Percentiles rank a stretch among this genome's conserved stretches.
These are phyloP conservation scores for Leucocoprinus leucothites DNA, from an alignment of 768 basidiomycete genomes.

Conservation along the genomic window DNA sequence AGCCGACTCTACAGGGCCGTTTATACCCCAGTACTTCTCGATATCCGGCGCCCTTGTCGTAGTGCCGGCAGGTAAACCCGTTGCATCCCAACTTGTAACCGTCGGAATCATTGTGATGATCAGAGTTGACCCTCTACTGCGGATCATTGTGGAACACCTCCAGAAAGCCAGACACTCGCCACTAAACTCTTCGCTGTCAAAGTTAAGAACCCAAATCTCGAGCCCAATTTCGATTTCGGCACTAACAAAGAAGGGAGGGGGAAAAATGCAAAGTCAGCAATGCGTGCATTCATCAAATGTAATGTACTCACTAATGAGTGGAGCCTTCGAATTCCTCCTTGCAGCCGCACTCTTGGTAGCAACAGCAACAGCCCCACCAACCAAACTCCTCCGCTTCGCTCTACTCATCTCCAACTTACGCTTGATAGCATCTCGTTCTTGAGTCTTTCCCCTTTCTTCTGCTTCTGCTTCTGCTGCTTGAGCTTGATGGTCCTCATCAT, in stretches of 20 bases:
- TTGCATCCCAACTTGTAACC: no score
- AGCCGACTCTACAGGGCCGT: no score
- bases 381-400: conserved; percentile 69
- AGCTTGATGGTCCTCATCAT: conserved; percentile 24
- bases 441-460: conserved; percentile 32
- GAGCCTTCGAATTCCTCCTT: conserved; percentile 35
- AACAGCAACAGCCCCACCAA: conserved; percentile 42
- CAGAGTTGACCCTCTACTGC: no score
- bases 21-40: no score
- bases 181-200: conserved; percentile 75
- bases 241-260: no score
- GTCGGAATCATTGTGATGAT: no score
- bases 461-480: conserved; percentile 26
- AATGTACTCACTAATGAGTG: conserved; percentile 19
- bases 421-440: conserved; percentile 53
- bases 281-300: background rate
- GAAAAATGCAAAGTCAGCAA: conserved; percentile 7
- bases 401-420: conserved; percentile 65
- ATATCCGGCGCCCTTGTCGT: no score
- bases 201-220: conserved; percentile 69
- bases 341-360: conserved; percentile 28
- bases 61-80: no score
- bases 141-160: no score
- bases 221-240: conserved; percentile 38
- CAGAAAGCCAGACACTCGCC: conserved; percentile 73